A percentile compares a stretch with the other conserved stretches of the same genome.
These are phyloP conservation scores for Chytriomyces hyalinus DNA, from an alignment of 192 early-diverging fungal species.

Conservation along the genomic window DNA sequence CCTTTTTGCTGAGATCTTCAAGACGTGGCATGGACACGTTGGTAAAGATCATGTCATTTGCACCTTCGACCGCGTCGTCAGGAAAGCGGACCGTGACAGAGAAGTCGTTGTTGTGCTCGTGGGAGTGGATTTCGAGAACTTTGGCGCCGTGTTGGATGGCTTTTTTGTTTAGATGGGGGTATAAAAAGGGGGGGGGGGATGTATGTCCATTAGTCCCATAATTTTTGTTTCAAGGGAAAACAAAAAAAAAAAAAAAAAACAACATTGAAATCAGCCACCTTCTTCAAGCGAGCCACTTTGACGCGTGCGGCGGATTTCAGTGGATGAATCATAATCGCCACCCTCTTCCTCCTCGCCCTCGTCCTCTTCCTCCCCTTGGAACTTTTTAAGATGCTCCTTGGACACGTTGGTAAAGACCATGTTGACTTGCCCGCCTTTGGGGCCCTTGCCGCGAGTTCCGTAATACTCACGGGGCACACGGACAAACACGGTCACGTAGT, in stretches of 20 bases:
- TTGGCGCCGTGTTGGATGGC: constrained; percentile 3
- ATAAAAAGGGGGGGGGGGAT: too few relatives aligned
- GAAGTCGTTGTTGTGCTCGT: constrained; percentile 23
- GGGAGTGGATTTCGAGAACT: constrained; percentile 8
- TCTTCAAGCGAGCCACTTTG: neutral
- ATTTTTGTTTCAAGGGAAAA: neutral
- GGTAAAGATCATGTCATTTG: constrained; percentile 24
- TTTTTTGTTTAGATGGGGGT: neutral
- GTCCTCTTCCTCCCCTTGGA: neutral
- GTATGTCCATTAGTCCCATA: too few relatives aligned
- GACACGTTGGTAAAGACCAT: constrained; percentile 8
- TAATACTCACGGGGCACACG: neutral
- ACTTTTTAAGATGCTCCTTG: neutral
- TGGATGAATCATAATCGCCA: too few relatives aligned
- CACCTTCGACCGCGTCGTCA: neutral
- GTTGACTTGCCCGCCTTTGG: neutral
- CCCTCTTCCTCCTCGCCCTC: neutral
- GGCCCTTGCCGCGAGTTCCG: neutral
- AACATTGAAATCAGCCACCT: neutral
- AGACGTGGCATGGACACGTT: constrained; percentile 1
- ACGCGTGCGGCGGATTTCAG: too few relatives aligned
- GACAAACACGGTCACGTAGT: neutral
- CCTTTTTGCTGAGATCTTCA: neutral
- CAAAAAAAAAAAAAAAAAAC: too few relatives aligned
- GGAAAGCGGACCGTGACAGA: constrained; percentile 27